These are phyloP conservation scores for Taphrina betulina DNA, from an alignment of 1,139 yeast species.

Conservation along the genomic window DNA sequence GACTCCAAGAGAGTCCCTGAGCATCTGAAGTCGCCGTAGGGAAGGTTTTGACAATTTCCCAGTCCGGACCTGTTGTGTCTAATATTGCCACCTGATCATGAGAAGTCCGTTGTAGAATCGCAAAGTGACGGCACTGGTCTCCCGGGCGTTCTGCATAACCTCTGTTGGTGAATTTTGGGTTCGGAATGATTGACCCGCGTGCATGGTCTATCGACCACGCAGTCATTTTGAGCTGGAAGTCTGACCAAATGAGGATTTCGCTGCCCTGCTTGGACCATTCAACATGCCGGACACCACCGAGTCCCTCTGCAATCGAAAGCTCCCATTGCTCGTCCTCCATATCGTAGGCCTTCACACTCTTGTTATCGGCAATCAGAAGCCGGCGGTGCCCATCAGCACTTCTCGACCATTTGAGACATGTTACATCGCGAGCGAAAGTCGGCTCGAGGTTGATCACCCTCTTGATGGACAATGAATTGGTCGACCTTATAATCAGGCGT, in stretches of 20 bases:
- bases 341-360: conserved; percentile 36
- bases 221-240: conserved; percentile 35
- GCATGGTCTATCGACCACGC: conserved; percentile 29
- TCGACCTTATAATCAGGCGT: conserved; percentile 29
- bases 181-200: conserved; percentile 15
- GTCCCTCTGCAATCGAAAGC: conserved; percentile 34
- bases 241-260: conserved; percentile 37
- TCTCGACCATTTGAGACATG: conserved; percentile 16
- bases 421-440: conserved; percentile 9
- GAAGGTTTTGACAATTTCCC: conserved; percentile 20
- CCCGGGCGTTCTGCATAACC: conserved; percentile 37
- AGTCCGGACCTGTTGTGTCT: conserved; percentile 24
- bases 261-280: conserved; percentile 38
- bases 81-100: conserved; percentile 36
- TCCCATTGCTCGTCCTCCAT: conserved; percentile 31
- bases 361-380: conserved; percentile 36
- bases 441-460: conserved; percentile 31
- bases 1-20: conserved; percentile 38
- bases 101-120: conserved; percentile 37
- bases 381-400: conserved; percentile 32
- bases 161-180: conserved; percentile 11
- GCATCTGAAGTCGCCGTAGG: conserved; percentile 36
- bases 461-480: conserved; percentile 32
- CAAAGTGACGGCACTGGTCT: conserved; percentile 32
- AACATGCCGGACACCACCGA: conserved; percentile 34